A percentile compares a stretch with the other conserved stretches of the same genome.
phyloP scores from a whole-genome alignment of 345 rosid species.

The Populus tremula region DNA sequence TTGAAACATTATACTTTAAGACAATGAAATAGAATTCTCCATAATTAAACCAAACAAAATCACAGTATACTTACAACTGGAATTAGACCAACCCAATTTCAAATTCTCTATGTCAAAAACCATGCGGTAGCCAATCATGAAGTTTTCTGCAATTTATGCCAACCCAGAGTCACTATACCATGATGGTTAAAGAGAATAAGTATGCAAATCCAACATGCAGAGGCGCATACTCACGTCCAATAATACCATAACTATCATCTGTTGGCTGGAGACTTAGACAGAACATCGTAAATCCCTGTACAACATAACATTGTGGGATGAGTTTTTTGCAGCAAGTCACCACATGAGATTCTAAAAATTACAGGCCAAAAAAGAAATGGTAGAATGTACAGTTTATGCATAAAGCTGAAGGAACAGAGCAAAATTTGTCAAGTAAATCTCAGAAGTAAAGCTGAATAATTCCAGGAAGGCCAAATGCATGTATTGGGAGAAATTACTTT shows the following conservation, averaged over 20 bases:
- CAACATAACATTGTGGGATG: not conserved
- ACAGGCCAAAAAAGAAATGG: too few species aligned
- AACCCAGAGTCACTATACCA: not conserved
- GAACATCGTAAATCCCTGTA: constrained; percentile 52
- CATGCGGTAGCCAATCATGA: constrained; percentile 68
- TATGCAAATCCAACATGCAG: not conserved
- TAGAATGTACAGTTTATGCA: too few species aligned
- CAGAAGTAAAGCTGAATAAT: too few species aligned
- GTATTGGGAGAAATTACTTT: too few species aligned
- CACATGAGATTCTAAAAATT: not conserved
- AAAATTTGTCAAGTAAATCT: too few species aligned
- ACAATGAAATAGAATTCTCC: not conserved
- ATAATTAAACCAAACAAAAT: not conserved
- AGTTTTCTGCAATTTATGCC: constrained; percentile 60
- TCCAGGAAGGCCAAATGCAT: too few species aligned
- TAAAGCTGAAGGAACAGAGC: too few species aligned
- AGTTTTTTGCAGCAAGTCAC: not conserved
- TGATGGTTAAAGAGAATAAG: not conserved
- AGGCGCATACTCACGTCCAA: constrained; percentile 61
- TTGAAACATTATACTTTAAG: not conserved
- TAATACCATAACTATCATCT: constrained; percentile 50
- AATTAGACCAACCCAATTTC: constrained; percentile 81
- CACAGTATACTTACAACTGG: constrained; percentile 56
- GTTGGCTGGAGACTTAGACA: constrained; percentile 65
- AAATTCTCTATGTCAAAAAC: constrained; percentile 81